These are phyloP conservation scores for Stephanocyclus meneghinianus DNA, from an alignment of 352 stramenopile genomes.

Conservation along the genomic window DNA sequence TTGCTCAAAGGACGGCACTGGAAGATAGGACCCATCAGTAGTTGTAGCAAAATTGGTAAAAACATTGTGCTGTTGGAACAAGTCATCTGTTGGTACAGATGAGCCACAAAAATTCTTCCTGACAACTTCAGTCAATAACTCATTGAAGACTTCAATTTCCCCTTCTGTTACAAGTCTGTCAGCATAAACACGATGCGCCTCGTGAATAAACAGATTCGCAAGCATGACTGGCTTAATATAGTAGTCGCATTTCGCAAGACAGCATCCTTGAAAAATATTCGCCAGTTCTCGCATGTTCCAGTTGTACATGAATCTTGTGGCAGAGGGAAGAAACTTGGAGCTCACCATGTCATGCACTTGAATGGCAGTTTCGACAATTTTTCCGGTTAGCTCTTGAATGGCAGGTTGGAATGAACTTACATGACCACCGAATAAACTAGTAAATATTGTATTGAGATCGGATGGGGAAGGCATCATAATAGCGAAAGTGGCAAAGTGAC, in stretches of 20 bases:
- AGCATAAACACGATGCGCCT: constrained; percentile 94
- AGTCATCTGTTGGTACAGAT: constrained; percentile 77
- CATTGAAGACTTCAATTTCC: constrained; percentile 91
- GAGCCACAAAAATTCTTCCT: constrained; percentile 89
- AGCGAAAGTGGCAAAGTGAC: constrained; percentile 93
- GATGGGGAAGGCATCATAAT: constrained; percentile 92
- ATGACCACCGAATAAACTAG: constrained; percentile 92
- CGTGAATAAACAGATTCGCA: constrained; percentile 92
- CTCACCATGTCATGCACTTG: constrained; percentile 90
- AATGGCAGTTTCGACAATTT: constrained; percentile 89
- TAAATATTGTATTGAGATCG: constrained; percentile 94
- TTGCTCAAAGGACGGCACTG: constrained; percentile 82
- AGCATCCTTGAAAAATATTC: constrained; percentile 95
- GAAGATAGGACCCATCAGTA: constrained; percentile 68
- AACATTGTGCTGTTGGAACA: constrained; percentile 87
- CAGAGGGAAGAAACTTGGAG: constrained; percentile 92
- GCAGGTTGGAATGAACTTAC: constrained; percentile 84
- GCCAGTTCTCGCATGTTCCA: constrained; percentile 97
- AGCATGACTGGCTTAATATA: constrained; percentile 88
- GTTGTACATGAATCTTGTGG: constrained; percentile 98
- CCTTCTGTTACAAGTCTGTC: constrained; percentile 94
- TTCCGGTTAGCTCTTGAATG: constrained; percentile 83
- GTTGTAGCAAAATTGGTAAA: constrained; percentile 91
- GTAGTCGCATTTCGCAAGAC: constrained; percentile 89
- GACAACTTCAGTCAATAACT: constrained; percentile 88